These are phyloP conservation scores for Tephrocybe rancida DNA, from an alignment of 768 basidiomycete genomes.

Conservation along the genomic window DNA sequence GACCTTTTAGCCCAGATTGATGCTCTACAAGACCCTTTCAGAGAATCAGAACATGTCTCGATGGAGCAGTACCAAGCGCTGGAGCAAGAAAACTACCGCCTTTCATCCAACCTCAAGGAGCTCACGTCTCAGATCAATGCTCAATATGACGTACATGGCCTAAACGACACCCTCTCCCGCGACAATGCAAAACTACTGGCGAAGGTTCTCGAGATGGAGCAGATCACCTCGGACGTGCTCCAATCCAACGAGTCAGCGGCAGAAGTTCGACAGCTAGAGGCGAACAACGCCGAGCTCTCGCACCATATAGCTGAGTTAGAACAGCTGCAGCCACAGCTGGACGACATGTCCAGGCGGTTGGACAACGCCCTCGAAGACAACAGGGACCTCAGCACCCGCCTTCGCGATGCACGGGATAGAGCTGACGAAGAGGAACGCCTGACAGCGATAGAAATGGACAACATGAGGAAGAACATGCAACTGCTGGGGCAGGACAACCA, in stretches of 20 bases:
- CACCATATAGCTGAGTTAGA: constrained; percentile 11
- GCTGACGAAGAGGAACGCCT: constrained; percentile 18
- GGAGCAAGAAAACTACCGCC: constrained; percentile 6
- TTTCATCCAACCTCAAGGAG: constrained; percentile 11
- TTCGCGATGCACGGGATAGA: constrained; percentile 22
- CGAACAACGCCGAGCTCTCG: constrained; percentile 8
- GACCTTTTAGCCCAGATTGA: constrained; percentile 15
- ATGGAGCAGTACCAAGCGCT: constrained; percentile 2
- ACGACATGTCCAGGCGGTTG: constrained; percentile 9
- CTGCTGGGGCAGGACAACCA: constrained; percentile 30
- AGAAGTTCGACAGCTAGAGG: constrained; percentile 26
- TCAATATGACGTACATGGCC: constrained; percentile 20
- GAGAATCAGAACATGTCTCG: constrained; percentile 19
- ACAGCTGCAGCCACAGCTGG: constrained; percentile 6
- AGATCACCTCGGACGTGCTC: constrained; percentile 29
- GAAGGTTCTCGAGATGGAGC: constrained; percentile 29
- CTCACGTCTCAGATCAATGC: constrained; percentile 9
- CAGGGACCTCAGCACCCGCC: constrained; percentile 20
- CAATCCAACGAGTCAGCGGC: constrained; percentile 24
- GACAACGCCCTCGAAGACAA: constrained; percentile 27
- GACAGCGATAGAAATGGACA: constrained; percentile 15
- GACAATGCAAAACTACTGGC: constrained; percentile 29
- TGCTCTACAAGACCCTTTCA: constrained; percentile 23
- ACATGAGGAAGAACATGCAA: constrained; percentile 23
- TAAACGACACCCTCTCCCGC: constrained; percentile 25